Conservation (phyloP, 2,329 filamentous ascomycete species). For the Fusarium nelsonii region DNA sequence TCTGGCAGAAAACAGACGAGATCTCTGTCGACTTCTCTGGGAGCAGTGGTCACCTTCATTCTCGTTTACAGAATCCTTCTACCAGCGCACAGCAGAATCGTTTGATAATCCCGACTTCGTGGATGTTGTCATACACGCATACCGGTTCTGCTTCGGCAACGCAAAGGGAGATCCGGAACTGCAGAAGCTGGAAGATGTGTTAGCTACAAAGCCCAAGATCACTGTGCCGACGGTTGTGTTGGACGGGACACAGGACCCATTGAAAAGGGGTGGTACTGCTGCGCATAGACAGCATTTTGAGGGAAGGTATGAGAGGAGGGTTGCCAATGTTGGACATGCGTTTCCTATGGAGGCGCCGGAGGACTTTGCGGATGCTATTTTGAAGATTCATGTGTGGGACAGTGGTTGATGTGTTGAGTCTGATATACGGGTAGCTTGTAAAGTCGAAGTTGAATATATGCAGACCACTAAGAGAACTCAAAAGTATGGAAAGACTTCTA, state of each 20-base stretch:
- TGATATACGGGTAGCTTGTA: background rate
- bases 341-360: constrained; percentile 20
- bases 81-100: background rate
- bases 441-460: background rate
- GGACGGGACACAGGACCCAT: constrained; percentile 2
- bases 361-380: constrained; percentile 4
- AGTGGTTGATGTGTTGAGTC: background rate
- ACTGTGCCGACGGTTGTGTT: background rate
- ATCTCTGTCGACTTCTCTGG: constrained; percentile 16
- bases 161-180: background rate
- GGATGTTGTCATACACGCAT: constrained; percentile 18
- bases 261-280: constrained; percentile 12
- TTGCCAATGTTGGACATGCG: constrained; percentile 5
- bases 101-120: constrained; percentile 25
- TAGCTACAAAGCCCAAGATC: constrained; percentile 10
- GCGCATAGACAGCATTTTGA: background rate
- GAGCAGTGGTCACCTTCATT: constrained; percentile 20
- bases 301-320: background rate
- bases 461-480: too few relatives aligned
- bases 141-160: constrained; percentile 16
- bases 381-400: background rate
- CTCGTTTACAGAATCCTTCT: constrained; percentile 7
- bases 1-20: background rate
- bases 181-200: background rate
- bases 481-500: background rate